Conservation (phyloP, 2,329 filamentous ascomycete genomes). For the Cordyceps javanica region DNA sequence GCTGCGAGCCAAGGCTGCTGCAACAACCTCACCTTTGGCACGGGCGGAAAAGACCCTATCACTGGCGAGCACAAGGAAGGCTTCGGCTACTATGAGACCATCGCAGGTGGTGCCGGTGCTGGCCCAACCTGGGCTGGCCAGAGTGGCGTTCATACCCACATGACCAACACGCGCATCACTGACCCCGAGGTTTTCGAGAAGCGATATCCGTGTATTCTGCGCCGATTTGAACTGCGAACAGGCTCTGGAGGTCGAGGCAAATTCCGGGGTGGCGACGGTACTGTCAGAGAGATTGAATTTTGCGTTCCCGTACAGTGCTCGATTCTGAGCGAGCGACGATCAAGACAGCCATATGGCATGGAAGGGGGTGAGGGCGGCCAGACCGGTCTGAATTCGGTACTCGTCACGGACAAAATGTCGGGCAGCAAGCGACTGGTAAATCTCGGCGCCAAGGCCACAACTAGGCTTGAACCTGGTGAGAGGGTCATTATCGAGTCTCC, state of each 20-base stretch:
- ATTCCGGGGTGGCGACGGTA: constrained; percentile 68
- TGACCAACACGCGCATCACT: constrained; percentile 82
- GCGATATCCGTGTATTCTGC: constrained; percentile 60
- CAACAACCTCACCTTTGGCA: constrained; percentile 82
- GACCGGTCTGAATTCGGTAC: constrained; percentile 53
- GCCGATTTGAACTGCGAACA: constrained; percentile 59
- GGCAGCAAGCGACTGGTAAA: constrained; percentile 38
- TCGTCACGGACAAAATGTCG: constrained; percentile 16
- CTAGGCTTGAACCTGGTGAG: constrained; percentile 50
- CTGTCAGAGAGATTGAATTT: constrained; percentile 76
- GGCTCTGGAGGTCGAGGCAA: constrained; percentile 60
- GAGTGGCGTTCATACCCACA: constrained; percentile 73
- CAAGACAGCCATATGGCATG: constrained; percentile 66
- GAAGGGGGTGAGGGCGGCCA: constrained; percentile 63
- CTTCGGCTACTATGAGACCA: constrained; percentile 85
- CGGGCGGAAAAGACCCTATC: constrained; percentile 64
- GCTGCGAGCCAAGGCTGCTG: constrained; percentile 75
- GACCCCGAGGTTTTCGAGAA: constrained; percentile 75
- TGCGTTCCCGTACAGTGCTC: constrained; percentile 70
- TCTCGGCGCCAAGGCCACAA: constrained; percentile 55
- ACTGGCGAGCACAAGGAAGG: constrained; percentile 42
- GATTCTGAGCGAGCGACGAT: constrained; percentile 72
- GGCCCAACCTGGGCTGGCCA: constrained; percentile 68
- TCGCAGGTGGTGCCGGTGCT: constrained; percentile 70
- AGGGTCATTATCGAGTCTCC: constrained; percentile 56